A percentile compares a stretch with the other conserved stretches of the same genome.
Conservation (phyloP, 108 stramenopile species). For the Skeletonema menzelii region DNA sequence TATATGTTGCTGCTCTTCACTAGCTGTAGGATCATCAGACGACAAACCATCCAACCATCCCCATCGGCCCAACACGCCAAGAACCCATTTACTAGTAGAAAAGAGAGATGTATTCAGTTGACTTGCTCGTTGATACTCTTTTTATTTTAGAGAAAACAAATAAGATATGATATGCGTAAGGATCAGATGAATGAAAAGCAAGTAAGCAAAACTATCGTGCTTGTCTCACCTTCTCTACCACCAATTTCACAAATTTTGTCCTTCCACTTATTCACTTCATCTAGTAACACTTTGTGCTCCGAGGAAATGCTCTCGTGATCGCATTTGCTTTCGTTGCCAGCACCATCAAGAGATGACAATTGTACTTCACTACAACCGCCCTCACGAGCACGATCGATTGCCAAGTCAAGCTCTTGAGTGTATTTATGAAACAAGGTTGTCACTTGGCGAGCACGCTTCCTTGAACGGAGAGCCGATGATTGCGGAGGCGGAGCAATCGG, state of each 20-base stretch:
- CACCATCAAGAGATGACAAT: conserved; percentile 5
- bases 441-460: conserved; percentile 77
- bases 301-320: not conserved
- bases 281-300: conserved; percentile 8
- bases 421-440: conserved; percentile 85
- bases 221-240: conserved; percentile 39
- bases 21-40: not conserved
- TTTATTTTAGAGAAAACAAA: not conserved
- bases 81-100: conserved; percentile 88
- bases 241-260: conserved; percentile 64
- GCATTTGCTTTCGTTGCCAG: conserved; percentile 16
- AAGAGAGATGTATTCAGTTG: conserved; percentile 82
- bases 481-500: conserved; percentile 46
- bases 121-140: conserved; percentile 83
- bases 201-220: not conserved
- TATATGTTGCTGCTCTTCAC: conserved; percentile 8
- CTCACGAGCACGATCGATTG: conserved; percentile 34
- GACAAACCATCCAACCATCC: conserved; percentile 80
- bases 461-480: conserved; percentile 41
- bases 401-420: conserved; percentile 61
- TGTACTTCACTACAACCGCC: conserved; percentile 5
- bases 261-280: conserved; percentile 48
- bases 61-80: conserved; percentile 64
- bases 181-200: not conserved
- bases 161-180: not conserved